A percentile compares a stretch with the other conserved stretches of the same genome.
Conservation (phyloP, 2,329 filamentous ascomycete species). For the Trichoderma harzianum region DNA sequence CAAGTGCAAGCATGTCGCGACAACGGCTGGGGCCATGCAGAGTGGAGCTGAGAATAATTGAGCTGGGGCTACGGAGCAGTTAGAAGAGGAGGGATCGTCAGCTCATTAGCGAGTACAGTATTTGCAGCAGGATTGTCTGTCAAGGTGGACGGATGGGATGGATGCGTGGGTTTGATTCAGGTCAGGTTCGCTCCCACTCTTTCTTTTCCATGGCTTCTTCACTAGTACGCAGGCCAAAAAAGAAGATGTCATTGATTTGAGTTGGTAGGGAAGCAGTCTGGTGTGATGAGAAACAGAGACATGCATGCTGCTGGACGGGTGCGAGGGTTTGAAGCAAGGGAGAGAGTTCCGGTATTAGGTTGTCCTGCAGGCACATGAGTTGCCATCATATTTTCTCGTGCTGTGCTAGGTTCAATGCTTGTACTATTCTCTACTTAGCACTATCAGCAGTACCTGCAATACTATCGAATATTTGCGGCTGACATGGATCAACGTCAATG, state of each 20-base stretch:
- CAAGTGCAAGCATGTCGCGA: background rate
- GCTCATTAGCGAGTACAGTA: slow-evolving; percentile 5
- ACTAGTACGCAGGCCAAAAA: background rate
- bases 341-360: background rate
- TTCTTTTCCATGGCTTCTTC: background rate
- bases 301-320: background rate
- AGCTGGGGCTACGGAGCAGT: background rate
- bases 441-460: background rate
- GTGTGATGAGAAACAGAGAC: background rate
- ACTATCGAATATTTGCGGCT: background rate
- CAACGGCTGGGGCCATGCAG: background rate
- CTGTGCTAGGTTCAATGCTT: background rate
- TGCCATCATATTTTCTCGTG: too few relatives aligned
- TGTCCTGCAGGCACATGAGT: background rate
- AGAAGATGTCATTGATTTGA: background rate
- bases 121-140: background rate
- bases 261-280: background rate
- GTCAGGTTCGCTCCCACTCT: background rate
- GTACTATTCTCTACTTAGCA: too few relatives aligned
- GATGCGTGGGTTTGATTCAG: background rate
- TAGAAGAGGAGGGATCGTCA: slow-evolving; percentile 10
- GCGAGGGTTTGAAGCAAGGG: background rate
- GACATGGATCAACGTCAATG: background rate
- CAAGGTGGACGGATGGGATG: background rate
- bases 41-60: slow-evolving; percentile 5